These are phyloP conservation scores for Colletotrichum filicis DNA, from an alignment of 2,329 filamentous ascomycete genomes.

Conservation along the genomic window DNA sequence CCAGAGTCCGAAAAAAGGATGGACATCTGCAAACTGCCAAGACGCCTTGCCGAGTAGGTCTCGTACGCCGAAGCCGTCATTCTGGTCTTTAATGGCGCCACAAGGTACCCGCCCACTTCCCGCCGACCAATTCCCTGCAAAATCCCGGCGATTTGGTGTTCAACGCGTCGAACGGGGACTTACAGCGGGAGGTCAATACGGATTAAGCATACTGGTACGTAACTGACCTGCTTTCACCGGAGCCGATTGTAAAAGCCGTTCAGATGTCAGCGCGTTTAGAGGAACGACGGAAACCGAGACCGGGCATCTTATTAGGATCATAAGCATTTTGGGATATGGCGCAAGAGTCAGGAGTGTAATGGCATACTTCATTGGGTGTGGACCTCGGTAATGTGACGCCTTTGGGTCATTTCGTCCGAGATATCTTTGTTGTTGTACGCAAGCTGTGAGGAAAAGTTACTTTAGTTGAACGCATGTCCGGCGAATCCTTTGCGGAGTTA, in stretches of 20 bases:
- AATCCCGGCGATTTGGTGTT: neutral
- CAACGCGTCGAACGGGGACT: neutral
- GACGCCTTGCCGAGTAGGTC: slow-evolving; percentile 4
- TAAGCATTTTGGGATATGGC: neutral
- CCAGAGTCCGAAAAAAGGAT: no score
- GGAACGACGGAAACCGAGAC: neutral
- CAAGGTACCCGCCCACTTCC: slow-evolving; percentile 7
- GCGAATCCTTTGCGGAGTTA: neutral
- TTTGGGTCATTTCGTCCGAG: neutral
- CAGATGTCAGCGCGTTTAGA: neutral
- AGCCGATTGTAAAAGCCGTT: neutral
- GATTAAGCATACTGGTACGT: slow-evolving; percentile 7
- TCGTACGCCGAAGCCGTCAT: slow-evolving; percentile 1
- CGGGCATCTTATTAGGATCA: neutral
- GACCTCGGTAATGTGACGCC: neutral
- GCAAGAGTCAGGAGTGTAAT: neutral
- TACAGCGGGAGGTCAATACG: neutral
- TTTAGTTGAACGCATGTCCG: neutral
- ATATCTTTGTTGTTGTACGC: neutral
- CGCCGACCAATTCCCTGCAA: neutral
- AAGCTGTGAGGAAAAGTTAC: neutral
- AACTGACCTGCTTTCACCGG: neutral
- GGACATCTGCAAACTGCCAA: neutral
- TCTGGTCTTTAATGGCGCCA: slow-evolving; percentile 12
- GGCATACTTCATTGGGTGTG: neutral